Base-by-base conservation (phyloP, 306 rosid genomes). In the Leucaena leucocephala region DNA sequence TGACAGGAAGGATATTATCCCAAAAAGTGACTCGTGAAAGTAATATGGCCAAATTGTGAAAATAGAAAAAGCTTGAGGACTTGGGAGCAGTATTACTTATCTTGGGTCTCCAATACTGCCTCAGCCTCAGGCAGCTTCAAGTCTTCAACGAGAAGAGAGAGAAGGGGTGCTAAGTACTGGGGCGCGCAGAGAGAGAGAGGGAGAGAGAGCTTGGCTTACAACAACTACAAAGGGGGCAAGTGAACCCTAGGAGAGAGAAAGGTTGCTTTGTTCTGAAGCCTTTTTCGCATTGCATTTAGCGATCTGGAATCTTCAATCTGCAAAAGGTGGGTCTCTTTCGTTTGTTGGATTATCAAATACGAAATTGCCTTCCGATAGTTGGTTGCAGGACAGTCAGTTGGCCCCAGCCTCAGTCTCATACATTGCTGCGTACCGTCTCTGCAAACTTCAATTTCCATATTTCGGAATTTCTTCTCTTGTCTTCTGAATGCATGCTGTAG, bases 271-370 rank as follows among this genome's bases (percentile, higher is more conserved):
- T 79, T 81, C 79, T 88, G 85, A 74, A 87, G 78, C 80, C 80
- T 85, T 85, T 69, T 68, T 71, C 62, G 77, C 88, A 79, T 84
- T 87, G 78, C 90, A 80, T 87, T 87, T 74, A 71, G 83, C 87
- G 92, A 92, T 92, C 95, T 90, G 83, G 92, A 86, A 83, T 87
- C 86, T 79, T 84, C 82, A 77, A 71, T 82, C 85, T 68, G 42
- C 81, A 73, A 80, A 67, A 85, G 93, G 95, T 91, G 55, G 62
- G 52, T 12, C 72, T 57, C 64, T 76, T 74, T 46, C 61, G 6
- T 77, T 64, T 12, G 43, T 21, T 63, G 16, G 19, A 6, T 52
- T 46, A 21, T 44, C 48, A 44, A 48, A 58, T 36, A 8, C 17
- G 46, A 64, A 59, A 48, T 16, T 40, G 34, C 49, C 44, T 73